Conservation (phyloP, 129 eudicot genomes). For the Arctium lappa region DNA sequence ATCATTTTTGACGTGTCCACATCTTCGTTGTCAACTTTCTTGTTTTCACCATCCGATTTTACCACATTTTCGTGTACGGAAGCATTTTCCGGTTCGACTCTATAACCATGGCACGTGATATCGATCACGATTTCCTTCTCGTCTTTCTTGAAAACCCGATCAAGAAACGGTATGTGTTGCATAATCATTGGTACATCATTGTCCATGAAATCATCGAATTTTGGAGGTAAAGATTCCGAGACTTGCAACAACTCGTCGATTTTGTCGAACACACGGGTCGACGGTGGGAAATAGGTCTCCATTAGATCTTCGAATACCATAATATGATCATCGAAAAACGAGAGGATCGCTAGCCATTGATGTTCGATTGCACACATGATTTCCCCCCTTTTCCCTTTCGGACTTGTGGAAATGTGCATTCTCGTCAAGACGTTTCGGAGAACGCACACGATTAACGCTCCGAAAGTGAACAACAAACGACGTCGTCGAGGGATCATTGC, state of each 20-base stretch:
- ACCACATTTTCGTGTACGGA: slow-evolving; percentile 12
- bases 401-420: slow-evolving; percentile 26
- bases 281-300: slow-evolving; percentile 44
- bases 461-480: slow-evolving; percentile 45
- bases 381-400: slow-evolving; percentile 33
- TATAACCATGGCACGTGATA: slow-evolving; percentile 28
- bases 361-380: slow-evolving; percentile 22
- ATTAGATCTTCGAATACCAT: slow-evolving; percentile 29
- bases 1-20: not conserved
- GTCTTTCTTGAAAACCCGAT: slow-evolving; percentile 41
- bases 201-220: slow-evolving; percentile 36
- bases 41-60: not conserved
- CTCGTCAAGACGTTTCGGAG: slow-evolving; percentile 23
- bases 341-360: slow-evolving; percentile 43
- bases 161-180: slow-evolving; percentile 42
- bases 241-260: slow-evolving; percentile 33
- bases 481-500: slow-evolving; percentile 37
- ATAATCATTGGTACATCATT: slow-evolving; percentile 27
- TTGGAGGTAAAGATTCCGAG: slow-evolving; percentile 45
- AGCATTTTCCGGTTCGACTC: slow-evolving; percentile 15
- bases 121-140: slow-evolving; percentile 57
- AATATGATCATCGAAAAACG: slow-evolving; percentile 57
- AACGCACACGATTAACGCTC: slow-evolving; percentile 29
- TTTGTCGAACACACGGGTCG: slow-evolving; percentile 38
- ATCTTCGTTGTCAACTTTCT: slow-evolving; percentile 2